Conservation (phyloP, 169 alveolate species). For the Plasmodium gonderi region DNA sequence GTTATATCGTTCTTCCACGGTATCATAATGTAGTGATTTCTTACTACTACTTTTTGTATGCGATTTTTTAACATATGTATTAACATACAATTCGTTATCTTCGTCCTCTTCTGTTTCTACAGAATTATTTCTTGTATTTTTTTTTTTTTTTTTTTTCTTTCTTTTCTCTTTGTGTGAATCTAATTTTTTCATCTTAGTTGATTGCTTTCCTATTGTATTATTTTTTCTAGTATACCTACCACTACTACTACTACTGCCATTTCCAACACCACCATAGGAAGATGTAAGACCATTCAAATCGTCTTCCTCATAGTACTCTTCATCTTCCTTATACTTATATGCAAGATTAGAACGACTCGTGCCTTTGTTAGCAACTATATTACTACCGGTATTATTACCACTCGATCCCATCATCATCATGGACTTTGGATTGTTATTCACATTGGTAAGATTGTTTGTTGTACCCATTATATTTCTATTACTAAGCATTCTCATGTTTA, state of each 20-base stretch:
- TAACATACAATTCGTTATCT: conserved; percentile 49
- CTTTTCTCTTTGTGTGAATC: conserved; percentile 18
- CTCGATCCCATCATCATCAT: not conserved
- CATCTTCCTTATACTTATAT: not conserved
- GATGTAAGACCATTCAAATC: not conserved
- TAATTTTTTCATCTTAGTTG: not conserved
- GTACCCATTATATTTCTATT: not conserved
- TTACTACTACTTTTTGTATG: conserved; percentile 10
- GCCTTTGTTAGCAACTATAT: not conserved
- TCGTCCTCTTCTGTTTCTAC: conserved; percentile 36
- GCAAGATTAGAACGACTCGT: not conserved
- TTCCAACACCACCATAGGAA: not conserved
- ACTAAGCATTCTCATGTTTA: conserved; percentile 27
- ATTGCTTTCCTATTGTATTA: not conserved
- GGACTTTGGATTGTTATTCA: not conserved
- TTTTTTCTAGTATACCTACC: not conserved
- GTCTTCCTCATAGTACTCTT: not conserved
- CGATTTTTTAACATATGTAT: conserved; percentile 48
- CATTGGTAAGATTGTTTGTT: not conserved
- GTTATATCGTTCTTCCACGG: conserved; percentile 38
- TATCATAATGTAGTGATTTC: conserved; percentile 17
- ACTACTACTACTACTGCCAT: not conserved
- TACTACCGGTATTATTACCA: not conserved
- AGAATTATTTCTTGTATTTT: conserved; percentile 2
- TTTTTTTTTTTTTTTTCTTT: conserved; percentile 11